phyloP scores from a whole-genome alignment of 2,329 filamentous ascomycete genomes.

The Aspergillus sp. region DNA sequence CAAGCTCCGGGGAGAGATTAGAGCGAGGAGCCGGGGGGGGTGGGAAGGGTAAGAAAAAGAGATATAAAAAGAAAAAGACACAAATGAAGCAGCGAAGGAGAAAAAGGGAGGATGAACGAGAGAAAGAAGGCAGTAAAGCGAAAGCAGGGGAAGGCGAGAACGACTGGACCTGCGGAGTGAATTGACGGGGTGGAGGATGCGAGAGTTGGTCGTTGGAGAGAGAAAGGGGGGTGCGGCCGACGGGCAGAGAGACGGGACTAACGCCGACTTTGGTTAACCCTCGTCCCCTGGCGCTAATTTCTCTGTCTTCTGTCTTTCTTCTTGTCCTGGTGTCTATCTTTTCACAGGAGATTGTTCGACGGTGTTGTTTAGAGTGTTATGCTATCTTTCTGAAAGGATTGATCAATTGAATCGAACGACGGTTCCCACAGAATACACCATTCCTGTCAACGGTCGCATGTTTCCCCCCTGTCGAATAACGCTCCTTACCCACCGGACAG shows the following conservation, averaged over 20 bases:
- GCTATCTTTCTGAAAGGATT: no score
- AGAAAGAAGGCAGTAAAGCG: conserved; percentile 22
- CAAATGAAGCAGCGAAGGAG: conserved; percentile 15
- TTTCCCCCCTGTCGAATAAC: no score
- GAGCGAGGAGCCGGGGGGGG: conserved; percentile 15
- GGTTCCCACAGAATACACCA: no score
- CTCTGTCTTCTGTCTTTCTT: background rate
- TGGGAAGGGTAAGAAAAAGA: conserved; percentile 12
- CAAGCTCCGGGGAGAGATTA: conserved; percentile 6
- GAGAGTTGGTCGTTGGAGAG: conserved; percentile 23
- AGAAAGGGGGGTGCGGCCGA: conserved; percentile 32
- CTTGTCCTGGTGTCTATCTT: no score
- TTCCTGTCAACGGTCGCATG: no score
- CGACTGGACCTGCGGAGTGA: conserved; percentile 24
- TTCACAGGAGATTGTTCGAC: no score
- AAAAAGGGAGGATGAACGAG: conserved; percentile 23
- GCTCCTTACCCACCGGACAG: no score
- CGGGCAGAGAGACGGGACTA: background rate
- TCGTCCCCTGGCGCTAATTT: background rate
- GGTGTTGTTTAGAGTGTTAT: no score
- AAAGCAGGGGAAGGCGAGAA: conserved; percentile 19
- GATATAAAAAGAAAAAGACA: conserved; percentile 16
- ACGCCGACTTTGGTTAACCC: background rate
- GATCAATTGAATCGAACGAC: no score
- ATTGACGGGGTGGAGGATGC: conserved; percentile 17